Conservation (phyloP, 108 stramenopile species). For the Asterionellopsis glacialis region DNA sequence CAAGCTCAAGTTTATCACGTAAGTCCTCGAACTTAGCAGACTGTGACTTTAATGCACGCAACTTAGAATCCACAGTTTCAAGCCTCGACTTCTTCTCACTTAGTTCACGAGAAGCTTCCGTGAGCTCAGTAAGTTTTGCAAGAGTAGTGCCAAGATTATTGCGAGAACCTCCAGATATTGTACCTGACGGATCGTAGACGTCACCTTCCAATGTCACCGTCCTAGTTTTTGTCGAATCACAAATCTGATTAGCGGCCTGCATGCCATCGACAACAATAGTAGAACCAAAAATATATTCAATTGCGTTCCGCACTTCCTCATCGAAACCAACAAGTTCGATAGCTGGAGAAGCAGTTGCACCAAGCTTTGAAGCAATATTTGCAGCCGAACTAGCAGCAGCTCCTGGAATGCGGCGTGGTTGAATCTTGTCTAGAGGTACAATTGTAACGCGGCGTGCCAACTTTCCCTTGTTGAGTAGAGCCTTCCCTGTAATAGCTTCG, state of each 20-base stretch:
- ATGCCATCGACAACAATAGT: constrained; percentile 89
- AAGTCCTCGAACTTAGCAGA: constrained; percentile 55
- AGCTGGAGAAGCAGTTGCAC: constrained; percentile 80
- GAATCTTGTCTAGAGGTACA: constrained; percentile 96
- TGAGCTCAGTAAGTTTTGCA: constrained; percentile 60
- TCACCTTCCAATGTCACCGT: constrained; percentile 97
- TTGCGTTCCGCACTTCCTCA: constrained; percentile 88
- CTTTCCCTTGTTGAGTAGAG: constrained; percentile 90
- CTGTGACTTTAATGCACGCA: constrained; percentile 44
- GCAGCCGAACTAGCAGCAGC: constrained; percentile 43
- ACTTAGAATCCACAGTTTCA: constrained; percentile 34
- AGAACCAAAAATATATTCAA: constrained; percentile 94
- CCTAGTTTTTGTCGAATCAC: constrained; percentile 86
- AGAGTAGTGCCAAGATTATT: constrained; percentile 78
- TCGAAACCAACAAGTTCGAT: constrained; percentile 96
- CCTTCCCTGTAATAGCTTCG: constrained; percentile 93
- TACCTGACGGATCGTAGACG: constrained; percentile 96
- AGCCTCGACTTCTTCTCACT: constrained; percentile 38
- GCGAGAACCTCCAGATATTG: constrained; percentile 91
- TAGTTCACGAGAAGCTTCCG: constrained; percentile 43
- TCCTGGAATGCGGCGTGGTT: constrained; percentile 43
- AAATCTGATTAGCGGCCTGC: constrained; percentile 88
- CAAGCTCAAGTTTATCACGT: constrained; percentile 61
- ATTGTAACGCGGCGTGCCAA: constrained; percentile 93
- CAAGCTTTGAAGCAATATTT: constrained; percentile 62